Evolutionary conservation across 2,329 filamentous ascomycete genomes (phyloP), one percentile per base, ranked within the genome.

Genomic region (Cladobotryum mycophilum): DNA sequence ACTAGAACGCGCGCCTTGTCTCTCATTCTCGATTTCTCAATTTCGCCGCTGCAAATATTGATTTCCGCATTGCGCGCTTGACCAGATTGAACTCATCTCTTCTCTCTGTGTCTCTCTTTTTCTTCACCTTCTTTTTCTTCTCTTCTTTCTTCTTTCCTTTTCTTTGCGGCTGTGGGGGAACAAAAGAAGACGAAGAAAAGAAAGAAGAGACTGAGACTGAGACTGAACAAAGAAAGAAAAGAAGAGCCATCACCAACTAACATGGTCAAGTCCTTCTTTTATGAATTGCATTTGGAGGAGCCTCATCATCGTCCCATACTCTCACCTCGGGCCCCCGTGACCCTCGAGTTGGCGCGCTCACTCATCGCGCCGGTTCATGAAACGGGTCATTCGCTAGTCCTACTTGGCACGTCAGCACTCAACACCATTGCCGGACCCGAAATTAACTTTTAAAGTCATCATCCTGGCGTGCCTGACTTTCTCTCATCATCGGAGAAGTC

Each of bases 171-270:
- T 11, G 17, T 18, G n/a, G 14, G 6, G 5, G 12, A 37, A 37
- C 7, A 38, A 11, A 38, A 38, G 36, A 38, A 18, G n/a, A 38
- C 18, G 38, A 51, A 25, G 25, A 46, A 20, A 41, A 45, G 41
- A 51, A 51, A 25, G 25, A 46, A 20, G 45, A 45, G 41, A 51
- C 33, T n/a, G 30, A 33, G 11, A 47, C 5, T n/a, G 6, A 41
- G 18, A 14, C 6, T 18, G 8, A 18, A 11, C 3, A 35, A 12
- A 22, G 34, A 17, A 30, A 17, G 2, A 22, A n/a, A 42, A 7
- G 18, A 17, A 30, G 25, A 30, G 25, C 25, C 25, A 30, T 30
- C 25, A 30, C 6, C 25, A 30, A 30, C 25, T 30, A 30, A 8
- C 25, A 30, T 30, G 25, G 25, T 30, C 25, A 30, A 30, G 25